Base-by-base conservation (phyloP, 768 basidiomycete species). In the Piloderma croceum region DNA sequence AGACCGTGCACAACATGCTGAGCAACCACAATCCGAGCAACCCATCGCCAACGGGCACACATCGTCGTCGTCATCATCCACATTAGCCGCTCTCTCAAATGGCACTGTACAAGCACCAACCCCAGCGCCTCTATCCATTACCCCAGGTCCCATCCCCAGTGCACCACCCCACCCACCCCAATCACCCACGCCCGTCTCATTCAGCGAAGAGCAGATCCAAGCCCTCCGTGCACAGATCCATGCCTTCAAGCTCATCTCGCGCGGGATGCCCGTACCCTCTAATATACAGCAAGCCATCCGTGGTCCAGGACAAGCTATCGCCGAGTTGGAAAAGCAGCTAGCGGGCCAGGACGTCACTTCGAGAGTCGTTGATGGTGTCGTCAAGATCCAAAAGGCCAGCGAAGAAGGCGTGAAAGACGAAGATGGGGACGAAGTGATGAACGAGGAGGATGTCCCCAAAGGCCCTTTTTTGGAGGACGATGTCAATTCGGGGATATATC, bases 161-260 rank as follows among this genome's bases (percentile, higher is more conserved):
- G n/a, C n/a, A n/a, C 77, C 72, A 36, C 46, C 72, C 10, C 64
- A 70, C 27, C 76, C 77, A 10, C 59, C 68, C 15, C 67, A 74
- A n/a, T 74, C 83, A 3, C 70, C 77, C 21, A 82, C 84, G 1
- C 83, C 87, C 27, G 78, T 90, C 22, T 83, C 84, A 4, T 90
- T 93, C 55, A 82, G 85, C 4, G 65, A 58, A 0, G 82, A 85
- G 44, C 90, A 90, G 52, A 79, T 90, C 34, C 70, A 67, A 42
- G 75, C 82, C 7, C 72, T 91, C n/a, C 76, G 84, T 11, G 79
- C 83, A 0, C 89, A 91, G 50, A 90, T 91, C 12, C 74, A 81
- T 36, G 88, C 89, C 3, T 90, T 82, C 67, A 87, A 83, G 54
- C 71, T 79, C 46, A 68, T 91, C 49, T 67, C 68, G 12, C 73